Evolutionary conservation across 352 stramenopile species (phyloP).

Genomic region (Pythium scleroteichum): DNA sequence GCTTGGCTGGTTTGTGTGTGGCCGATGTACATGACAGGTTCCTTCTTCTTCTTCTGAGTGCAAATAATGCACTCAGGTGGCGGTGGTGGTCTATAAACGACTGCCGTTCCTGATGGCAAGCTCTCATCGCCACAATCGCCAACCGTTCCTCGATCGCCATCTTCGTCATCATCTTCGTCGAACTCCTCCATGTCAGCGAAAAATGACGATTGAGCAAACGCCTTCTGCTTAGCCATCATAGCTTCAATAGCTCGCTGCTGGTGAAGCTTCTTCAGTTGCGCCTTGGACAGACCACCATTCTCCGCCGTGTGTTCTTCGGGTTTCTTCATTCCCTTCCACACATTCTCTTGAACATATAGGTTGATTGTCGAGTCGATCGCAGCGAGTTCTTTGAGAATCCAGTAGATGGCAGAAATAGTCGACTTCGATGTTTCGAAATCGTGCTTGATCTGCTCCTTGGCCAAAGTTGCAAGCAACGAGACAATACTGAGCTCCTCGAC

Average conservation of each 20-base stretch:
- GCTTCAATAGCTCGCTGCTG: conserved; percentile 83
- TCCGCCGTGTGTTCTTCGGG: conserved; percentile 46
- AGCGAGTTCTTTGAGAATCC: conserved; percentile 72
- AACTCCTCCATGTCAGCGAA: conserved; percentile 72
- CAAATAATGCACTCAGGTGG: conserved; percentile 86
- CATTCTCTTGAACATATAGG: conserved; percentile 53
- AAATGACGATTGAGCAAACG: conserved; percentile 68
- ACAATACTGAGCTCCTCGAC: conserved; percentile 71
- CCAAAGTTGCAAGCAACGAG: conserved; percentile 52
- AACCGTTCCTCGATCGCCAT: conserved; percentile 26
- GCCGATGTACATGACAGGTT: conserved; percentile 86
- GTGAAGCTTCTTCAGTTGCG: conserved; percentile 72
- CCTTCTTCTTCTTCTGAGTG: conserved; percentile 79
- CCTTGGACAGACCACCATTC: conserved; percentile 62
- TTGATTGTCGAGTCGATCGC: conserved; percentile 52
- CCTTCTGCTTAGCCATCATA: conserved; percentile 80
- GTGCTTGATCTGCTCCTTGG: conserved; percentile 73
- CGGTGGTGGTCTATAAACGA: conserved; percentile 67
- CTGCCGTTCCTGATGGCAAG: conserved; percentile 25
- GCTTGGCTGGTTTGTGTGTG: conserved; percentile 75
- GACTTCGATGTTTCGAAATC: conserved; percentile 80
- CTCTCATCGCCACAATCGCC: conserved; percentile 17
- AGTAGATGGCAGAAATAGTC: conserved; percentile 79
- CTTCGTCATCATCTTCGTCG: conserved; percentile 61
- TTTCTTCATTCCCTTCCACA: conserved; percentile 71